Percentiles rank a stretch among this genome's conserved stretches.
phyloP scores from a whole-genome alignment of 2,329 filamentous ascomycete genomes.

The Colletotrichum caudatum region DNA sequence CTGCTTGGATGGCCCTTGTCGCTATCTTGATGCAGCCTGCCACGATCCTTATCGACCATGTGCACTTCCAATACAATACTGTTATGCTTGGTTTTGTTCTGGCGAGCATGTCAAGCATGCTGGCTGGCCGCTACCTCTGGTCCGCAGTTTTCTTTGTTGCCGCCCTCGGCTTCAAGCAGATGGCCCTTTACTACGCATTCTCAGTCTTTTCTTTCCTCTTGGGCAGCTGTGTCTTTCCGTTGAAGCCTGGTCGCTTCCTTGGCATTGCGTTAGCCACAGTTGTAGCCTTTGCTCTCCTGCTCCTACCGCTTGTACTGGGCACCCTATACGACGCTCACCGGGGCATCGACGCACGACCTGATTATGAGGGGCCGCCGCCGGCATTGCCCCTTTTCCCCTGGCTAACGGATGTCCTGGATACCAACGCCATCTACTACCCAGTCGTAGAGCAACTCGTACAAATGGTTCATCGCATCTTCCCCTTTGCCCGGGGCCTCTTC shows the following conservation, averaged over 20 bases:
- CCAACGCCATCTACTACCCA: constrained; percentile 78
- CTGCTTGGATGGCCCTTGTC: constrained; percentile 84
- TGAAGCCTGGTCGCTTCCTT: constrained; percentile 76
- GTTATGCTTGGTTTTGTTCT: constrained; percentile 96
- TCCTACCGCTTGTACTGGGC: constrained; percentile 81
- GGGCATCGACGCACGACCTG: constrained; percentile 69
- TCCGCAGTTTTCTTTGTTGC: constrained; percentile 93
- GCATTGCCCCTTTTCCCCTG: constrained; percentile 72
- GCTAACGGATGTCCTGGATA: constrained; percentile 70
- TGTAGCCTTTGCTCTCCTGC: constrained; percentile 78
- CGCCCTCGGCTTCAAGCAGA: constrained; percentile 98
- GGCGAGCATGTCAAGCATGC: constrained; percentile 87
- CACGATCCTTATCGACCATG: constrained; percentile 92
- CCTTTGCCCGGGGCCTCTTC: constrained; percentile 94
- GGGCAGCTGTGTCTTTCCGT: constrained; percentile 84
- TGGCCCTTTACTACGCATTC: constrained; percentile 97
- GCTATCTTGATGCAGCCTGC: constrained; percentile 93
- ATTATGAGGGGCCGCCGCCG: constrained; percentile 68
- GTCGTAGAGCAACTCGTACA: constrained; percentile 83
- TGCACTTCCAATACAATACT: constrained; percentile 98
- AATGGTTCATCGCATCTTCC: constrained; percentile 91
- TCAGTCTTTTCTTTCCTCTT: constrained; percentile 92
- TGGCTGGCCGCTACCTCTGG: constrained; percentile 88
- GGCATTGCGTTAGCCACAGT: constrained; percentile 81
- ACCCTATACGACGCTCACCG: constrained; percentile 75